Evolutionary conservation across 495 filamentous ascomycete species (phyloP), one percentile per base, ranked within the genome.

Genomic region (Astrothelium macrocarpum): DNA sequence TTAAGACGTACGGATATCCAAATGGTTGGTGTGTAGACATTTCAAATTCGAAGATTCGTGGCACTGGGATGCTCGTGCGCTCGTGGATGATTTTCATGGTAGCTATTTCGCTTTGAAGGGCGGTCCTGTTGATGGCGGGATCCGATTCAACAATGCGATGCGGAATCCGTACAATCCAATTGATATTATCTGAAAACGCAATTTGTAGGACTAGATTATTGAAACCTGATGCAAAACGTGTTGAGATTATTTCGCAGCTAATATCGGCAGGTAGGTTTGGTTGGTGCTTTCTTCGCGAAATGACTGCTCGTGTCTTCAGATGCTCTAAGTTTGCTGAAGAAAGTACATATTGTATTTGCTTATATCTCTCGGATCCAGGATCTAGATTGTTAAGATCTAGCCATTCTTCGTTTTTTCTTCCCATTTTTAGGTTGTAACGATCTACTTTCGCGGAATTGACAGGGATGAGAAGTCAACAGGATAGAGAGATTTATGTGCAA

Each of bases 261-360:
- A 56, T 10, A 49, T 49, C 43, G n/a, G 18, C 11, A 49, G 43
- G 43, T 20, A 26, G 49, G 25, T 7, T 29, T 29, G 49, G 25
- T 56, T 29, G 49, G 25, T 56, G n/a, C 7, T 4, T 56, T 5
- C 49, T 5, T 10, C 49, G 49, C 25, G 49, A 56, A 4, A 2
- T 25, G 25, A 56, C 5, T 56, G 20, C 49, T 4, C 49, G 25
- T 29, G 25, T 26, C 49, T 56, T 56, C 49, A 56, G 25, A 56
- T 56, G 49, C 25, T 56, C 49, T 5, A 56, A 56, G 49, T 56
- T 29, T 56, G 49, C 49, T 25, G 20, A 56, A 29, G 49, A 56
- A 2, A 56, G 25, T 10, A 26, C 25, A 16, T 4, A 25, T 5
- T 56, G 49, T 5, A 56, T 56, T 56, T 16, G 7, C 49, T 29